Percentiles rank a stretch among this genome's conserved stretches.
phyloP scores from a whole-genome alignment of 768 basidiomycete species.

The Phallus indusiatus region DNA sequence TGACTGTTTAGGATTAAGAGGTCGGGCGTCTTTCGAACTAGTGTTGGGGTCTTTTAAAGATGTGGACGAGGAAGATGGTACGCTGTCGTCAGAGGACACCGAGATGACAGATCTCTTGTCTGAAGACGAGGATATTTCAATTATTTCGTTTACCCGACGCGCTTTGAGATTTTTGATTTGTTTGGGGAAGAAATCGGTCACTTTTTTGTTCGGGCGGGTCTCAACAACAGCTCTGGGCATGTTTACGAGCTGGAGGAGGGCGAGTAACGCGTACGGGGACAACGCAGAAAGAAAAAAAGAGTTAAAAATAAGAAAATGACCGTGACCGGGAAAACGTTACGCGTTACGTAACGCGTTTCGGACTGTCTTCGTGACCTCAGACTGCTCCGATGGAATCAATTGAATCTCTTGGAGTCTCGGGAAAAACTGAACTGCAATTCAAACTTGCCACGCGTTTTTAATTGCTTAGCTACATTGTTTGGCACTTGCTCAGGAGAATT shows the following conservation, averaged over 20 bases:
- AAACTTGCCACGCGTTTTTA: no score
- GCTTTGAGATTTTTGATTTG: not conserved
- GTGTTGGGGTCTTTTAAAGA: not conserved
- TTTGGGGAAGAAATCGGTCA: constrained; percentile 4
- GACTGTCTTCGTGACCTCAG: not conserved
- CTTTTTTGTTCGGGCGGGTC: constrained; percentile 1
- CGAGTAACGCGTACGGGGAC: not conserved
- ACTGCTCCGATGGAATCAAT: no score
- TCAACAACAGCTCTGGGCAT: not conserved
- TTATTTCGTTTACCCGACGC: not conserved
- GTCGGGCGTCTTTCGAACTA: not conserved
- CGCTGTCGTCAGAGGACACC: not conserved
- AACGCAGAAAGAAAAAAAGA: not conserved
- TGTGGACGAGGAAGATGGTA: not conserved
- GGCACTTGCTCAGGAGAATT: no score
- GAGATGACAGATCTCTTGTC: not conserved
- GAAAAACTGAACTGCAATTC: no score
- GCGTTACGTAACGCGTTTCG: not conserved
- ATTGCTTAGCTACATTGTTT: no score
- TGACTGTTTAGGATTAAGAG: no score
- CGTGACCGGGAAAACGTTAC: not conserved
- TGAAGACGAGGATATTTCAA: constrained; percentile 1
- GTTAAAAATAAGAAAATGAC: not conserved
- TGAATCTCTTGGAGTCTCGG: no score
- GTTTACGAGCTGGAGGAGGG: not conserved